These are phyloP conservation scores for Fusarium odoratissimum DNA, from an alignment of 2,329 filamentous ascomycete species.

Conservation along the genomic window DNA sequence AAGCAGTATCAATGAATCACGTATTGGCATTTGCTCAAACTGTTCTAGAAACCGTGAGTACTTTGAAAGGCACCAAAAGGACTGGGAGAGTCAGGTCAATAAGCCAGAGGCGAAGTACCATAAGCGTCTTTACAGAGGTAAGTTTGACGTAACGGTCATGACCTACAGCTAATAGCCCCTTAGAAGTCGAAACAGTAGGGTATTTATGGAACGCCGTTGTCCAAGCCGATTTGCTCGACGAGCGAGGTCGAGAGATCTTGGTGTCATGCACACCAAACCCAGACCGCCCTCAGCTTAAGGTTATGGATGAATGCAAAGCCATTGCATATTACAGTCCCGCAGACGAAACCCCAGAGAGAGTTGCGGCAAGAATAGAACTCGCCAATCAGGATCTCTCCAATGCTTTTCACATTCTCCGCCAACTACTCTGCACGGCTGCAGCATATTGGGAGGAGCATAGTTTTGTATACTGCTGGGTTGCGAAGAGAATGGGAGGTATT, in stretches of 20 bases:
- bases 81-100: neutral
- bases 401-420: neutral
- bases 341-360: neutral
- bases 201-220: neutral
- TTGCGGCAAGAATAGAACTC: neutral
- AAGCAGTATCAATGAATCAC: neutral
- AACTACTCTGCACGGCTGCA: neutral
- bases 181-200: neutral
- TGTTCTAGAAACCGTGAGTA: neutral
- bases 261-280: neutral
- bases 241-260: neutral
- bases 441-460: neutral
- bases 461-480: neutral
- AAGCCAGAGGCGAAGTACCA: neutral
- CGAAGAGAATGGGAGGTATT: neutral
- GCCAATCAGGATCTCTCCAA: neutral
- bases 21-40: neutral
- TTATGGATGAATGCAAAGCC: neutral
- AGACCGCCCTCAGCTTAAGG: neutral
- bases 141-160: neutral
- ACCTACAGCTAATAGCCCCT: fast-evolving
- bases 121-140: neutral
- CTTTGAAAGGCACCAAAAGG: neutral
- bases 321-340: neutral
- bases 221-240: neutral